Conservation (phyloP, 345 rosid genomes). For the Eucalyptus victrix region DNA sequence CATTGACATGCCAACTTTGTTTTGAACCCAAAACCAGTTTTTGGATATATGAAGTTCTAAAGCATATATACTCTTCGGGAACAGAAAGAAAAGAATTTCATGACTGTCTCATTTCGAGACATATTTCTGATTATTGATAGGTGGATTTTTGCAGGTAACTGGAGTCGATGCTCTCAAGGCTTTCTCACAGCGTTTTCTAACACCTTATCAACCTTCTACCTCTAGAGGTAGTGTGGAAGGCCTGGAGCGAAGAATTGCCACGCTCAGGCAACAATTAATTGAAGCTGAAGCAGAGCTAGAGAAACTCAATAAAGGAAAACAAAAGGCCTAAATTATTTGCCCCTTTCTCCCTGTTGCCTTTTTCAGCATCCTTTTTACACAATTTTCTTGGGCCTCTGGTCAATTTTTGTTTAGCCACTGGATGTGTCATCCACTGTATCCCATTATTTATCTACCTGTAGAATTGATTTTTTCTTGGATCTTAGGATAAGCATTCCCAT, state of each 20-base stretch:
- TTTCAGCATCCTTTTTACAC: not conserved
- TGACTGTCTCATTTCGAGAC: not conserved
- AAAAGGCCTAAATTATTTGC: constrained; percentile 12
- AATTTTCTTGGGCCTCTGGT: not conserved
- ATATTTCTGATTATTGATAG: not conserved
- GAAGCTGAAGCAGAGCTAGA: constrained; percentile 73
- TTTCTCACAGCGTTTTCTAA: constrained; percentile 53
- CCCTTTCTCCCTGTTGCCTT: not conserved
- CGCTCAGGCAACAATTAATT: constrained; percentile 37
- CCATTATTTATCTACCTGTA: not conserved
- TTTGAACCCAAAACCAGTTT: not conserved
- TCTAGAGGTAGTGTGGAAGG: constrained; percentile 34
- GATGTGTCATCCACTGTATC: not conserved
- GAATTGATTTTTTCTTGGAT: not conserved
- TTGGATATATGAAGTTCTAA: not conserved
- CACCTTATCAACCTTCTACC: constrained; percentile 45
- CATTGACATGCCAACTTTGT: not conserved
- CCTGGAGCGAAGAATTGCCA: constrained; percentile 38
- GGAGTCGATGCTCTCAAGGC: constrained; percentile 84
- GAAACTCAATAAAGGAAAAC: constrained; percentile 49
- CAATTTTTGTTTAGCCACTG: not conserved
- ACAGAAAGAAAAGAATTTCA: not conserved
- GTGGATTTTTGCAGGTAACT: constrained; percentile 48
- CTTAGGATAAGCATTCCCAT: not conserved
- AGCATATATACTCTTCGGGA: not conserved